Evolutionary conservation across 1,139 yeast species (phyloP), one percentile per base, ranked within the genome.

Genomic region (Nakaseomyces kungkrabaensis): DNA sequence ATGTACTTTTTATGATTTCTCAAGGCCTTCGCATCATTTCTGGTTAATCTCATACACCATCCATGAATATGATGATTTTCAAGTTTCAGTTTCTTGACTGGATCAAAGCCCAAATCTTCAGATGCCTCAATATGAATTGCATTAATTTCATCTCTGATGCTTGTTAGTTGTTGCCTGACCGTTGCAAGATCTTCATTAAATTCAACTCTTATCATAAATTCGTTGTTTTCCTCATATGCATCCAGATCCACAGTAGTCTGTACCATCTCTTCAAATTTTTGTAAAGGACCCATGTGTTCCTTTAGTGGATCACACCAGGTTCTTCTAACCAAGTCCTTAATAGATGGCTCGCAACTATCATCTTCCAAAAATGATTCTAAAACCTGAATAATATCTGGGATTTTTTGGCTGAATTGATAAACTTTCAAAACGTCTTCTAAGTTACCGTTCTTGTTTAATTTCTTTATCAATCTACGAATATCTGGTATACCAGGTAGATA

Each of bases 361-460:
- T 68, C 73, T 7, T 72, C 74, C 8, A 68, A 51, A 1, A 77
- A 73, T 37, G 70, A 60, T 37, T 70, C 68, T 47, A 89, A 65
- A 48, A 77, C 69, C 4, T 75, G 75, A 40, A 80, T 65, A 49
- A 89, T 71, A 34, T 79, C 85, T 1, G 97, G 96, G 7, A 92
- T 67, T 46, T 78, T 75, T 38, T 80, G 68, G 4, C 85, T 79
- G 56, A 90, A 75, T 66, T 90, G 96, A 62, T 90, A 92, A 43
- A 92, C 74, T 57, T 95, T 76, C n/a, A 94, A 84, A 17, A 92
- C 92, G 62, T 92, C 97, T 61, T 90, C 97, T 52, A 92, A 72
- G 52, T 70, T 70, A 4, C 82, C 80, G 54, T 70, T 79, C 48
- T 68, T 77, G 55, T 61, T 74, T 52, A 75, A 75, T 70, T 85